These are phyloP conservation scores for Metschnikowia cubensis DNA, from an alignment of 805 yeast genomes.

Conservation along the genomic window DNA sequence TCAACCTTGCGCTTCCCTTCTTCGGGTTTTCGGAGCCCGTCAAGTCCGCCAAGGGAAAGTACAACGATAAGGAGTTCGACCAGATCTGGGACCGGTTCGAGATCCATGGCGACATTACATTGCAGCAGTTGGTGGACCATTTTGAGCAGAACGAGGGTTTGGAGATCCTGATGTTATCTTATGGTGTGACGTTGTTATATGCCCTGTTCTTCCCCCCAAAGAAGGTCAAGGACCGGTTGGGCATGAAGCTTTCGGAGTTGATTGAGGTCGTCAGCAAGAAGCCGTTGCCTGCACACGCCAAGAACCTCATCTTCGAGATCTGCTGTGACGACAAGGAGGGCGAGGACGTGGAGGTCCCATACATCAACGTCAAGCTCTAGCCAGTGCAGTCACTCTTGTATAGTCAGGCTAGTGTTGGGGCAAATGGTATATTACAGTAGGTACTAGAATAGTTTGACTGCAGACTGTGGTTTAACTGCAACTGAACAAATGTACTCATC, in stretches of 20 bases:
- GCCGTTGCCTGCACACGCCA: slow-evolving; percentile 67
- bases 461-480: too few relatives aligned
- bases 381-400: neutral
- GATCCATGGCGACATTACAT: slow-evolving; percentile 69
- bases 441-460: too few relatives aligned
- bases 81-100: slow-evolving; percentile 95
- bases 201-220: slow-evolving; percentile 93
- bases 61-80: slow-evolving; percentile 76
- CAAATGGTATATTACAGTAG: too few relatives aligned
- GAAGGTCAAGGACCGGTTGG: slow-evolving; percentile 75
- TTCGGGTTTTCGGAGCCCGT: slow-evolving; percentile 97
- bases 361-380: slow-evolving; percentile 54
- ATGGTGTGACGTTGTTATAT: slow-evolving; percentile 83
- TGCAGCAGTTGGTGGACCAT: slow-evolving; percentile 66
- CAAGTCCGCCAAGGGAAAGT: slow-evolving; percentile 75
- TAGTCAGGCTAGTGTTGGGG: neutral
- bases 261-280: slow-evolving; percentile 84
- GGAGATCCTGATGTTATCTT: slow-evolving; percentile 85
- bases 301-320: slow-evolving; percentile 79
- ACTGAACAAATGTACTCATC: too few relatives aligned
- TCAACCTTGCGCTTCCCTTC: slow-evolving; percentile 90
- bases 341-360: slow-evolving; percentile 95
- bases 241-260: slow-evolving; percentile 64
- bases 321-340: slow-evolving; percentile 90
- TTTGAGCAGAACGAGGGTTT: slow-evolving; percentile 82